Base-by-base conservation (phyloP, 768 basidiomycete species). In the Pulveroboletus sp. region DNA sequence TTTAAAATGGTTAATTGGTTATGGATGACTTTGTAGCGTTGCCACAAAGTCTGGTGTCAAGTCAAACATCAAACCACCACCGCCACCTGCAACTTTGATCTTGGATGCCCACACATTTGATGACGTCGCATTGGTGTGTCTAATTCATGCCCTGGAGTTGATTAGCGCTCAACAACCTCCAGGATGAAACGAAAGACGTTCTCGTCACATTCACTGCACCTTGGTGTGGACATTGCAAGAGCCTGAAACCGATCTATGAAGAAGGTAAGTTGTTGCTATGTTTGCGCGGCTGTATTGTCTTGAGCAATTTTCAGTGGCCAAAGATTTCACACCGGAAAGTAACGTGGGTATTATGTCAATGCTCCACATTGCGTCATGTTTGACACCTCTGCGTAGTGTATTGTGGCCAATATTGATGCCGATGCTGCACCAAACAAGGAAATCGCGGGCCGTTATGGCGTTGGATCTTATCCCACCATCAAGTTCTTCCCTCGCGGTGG, bases 161-260 rank as follows among this genome's bases (percentile, higher is more conserved):
- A 19, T 8, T 10, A n/a, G 43, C 43, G n/a, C 21, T 56, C 10
- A 52, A 19, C 34, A 16, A 16, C 1, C 32, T 20, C 16, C 51
- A 87, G 80, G 81, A 90, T 59, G 61, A 75, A 20, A 70, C 75
- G 20, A 94, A 94, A 71, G 81, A 94, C 59, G 90, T 91, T 37
- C 73, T 97, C 20, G 90, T 95, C 39, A 75, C 87, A 1, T 91
- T 88, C 72, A 91, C 86, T 51, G 88, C 87, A 21, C 81, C 82
- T 33, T 87, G 90, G 91, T 94, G 94, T 57, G 92, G 93, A 25
- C 94, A 98, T 75, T 97, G 95, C 80, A 97, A 97, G 74, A 77
- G 52, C 55, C 66, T 97, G 68, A 94, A 94, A 69, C 93, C 94
- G 17, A 75, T 77, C 27, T 94, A 88, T 62, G 93, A 94, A 66